Evolutionary conservation across 202 grass and related monocot species (phyloP).

Genomic region (Panicum hallii): DNA sequence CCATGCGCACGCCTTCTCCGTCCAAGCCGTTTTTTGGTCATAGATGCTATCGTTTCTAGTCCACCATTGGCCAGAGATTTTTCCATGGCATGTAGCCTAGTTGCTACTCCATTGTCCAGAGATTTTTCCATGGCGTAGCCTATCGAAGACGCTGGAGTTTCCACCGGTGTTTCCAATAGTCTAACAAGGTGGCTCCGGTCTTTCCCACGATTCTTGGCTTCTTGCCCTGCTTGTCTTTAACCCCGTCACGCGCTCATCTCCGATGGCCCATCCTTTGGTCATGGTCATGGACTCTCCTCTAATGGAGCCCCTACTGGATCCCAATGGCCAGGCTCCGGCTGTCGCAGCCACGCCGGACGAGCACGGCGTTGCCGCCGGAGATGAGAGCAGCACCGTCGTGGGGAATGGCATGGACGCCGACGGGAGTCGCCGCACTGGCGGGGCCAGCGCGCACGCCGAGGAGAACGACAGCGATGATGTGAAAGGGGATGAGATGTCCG

Average conservation of each 20-base stretch:
- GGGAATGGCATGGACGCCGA: not conserved
- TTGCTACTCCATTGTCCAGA: too few species aligned
- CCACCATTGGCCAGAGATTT: not conserved
- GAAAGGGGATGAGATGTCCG: conserved; percentile 1
- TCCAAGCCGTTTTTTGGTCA: not conserved
- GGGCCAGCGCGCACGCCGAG: too few species aligned
- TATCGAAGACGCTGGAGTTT: not conserved
- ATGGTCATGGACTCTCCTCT: not conserved
- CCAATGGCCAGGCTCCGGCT: not conserved
- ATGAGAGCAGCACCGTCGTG: not conserved
- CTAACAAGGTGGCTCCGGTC: not conserved
- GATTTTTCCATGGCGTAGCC: not conserved
- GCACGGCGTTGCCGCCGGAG: not conserved
- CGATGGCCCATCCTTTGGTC: not conserved
- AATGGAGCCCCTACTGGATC: conserved; percentile 30
- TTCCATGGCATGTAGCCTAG: not conserved
- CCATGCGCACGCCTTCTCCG: not conserved
- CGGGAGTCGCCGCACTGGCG: not conserved
- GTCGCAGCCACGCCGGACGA: not conserved
- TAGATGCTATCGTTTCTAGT: not conserved
- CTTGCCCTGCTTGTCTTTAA: conserved; percentile 9
- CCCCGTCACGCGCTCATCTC: not conserved
- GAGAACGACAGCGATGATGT: not conserved
- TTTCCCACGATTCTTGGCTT: not conserved
- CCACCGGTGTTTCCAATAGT: not conserved